Evolutionary conservation across 768 basidiomycete species (phyloP), one percentile per base, ranked within the genome.

Genomic region (Lentinus tigrinus): DNA sequence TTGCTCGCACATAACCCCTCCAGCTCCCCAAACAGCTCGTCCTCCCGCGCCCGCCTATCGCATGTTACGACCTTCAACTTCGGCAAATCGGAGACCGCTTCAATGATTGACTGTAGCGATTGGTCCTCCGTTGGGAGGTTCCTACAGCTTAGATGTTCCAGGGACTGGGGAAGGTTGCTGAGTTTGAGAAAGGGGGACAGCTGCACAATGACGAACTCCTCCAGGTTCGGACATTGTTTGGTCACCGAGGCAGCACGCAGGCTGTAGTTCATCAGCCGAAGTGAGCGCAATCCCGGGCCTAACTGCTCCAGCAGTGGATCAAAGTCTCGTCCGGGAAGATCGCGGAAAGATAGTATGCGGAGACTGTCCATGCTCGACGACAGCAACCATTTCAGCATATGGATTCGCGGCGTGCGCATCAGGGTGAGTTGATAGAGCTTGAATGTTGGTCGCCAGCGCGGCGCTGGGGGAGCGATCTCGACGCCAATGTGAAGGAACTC

Each of bases 361-460:
- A 81, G 70, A 40, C 70, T 70, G 0, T 61, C 52, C 8, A 19
- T n/a, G 7, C 78, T 77, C 10, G 69, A 59, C 3, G 71, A 67
- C 6, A 81, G 69, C 4, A 81, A 63, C 78, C 78, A 81, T 19
- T 52, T 38, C 4, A 78, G 58, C n/a, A 74, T 69, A 0, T 61
- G 37, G 1, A 65, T 61, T n/a, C 65, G 66, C 0, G 72, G 73
- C 3, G 68, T 73, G 13, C 78, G 74, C 46, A 69, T 58, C 28
- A 80, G 67, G 0, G 65, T 69, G 37, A 81, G 73, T 57, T 81
- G 78, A 60, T 80, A 79, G 23, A 81, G 61, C 4, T 62, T 40
- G 7, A 69, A 65, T 0, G 56, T 55, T 8, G 66, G 60, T 8
- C 63, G 57, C 40, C 62, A 60, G 10, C 52, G 39, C 1, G 67